Evolutionary conservation across 306 rosid species (phyloP).

Genomic region (Rosa lucieae): DNA sequence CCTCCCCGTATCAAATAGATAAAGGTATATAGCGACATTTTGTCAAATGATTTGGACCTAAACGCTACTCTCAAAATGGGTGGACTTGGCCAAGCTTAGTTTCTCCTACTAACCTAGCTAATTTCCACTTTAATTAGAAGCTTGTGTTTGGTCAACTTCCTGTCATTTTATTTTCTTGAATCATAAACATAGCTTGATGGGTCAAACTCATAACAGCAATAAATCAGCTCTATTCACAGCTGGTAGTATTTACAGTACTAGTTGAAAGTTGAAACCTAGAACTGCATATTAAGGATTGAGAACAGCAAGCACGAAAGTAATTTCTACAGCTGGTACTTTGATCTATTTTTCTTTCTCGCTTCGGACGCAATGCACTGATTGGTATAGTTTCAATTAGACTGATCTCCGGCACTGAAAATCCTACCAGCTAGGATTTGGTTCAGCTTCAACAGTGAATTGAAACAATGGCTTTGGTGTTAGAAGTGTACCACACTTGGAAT

Average conservation of each 20-base stretch:
- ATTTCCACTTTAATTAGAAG: too few relatives aligned
- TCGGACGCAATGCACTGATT: neutral
- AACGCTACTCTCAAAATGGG: neutral
- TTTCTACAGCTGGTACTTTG: neutral
- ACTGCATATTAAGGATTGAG: neutral
- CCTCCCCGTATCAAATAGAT: neutral
- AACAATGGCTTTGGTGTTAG: neutral
- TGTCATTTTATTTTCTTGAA: too few relatives aligned
- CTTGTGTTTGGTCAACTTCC: too few relatives aligned
- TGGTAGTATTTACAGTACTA: too few relatives aligned
- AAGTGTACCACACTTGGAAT: neutral
- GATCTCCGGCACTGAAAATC: neutral
- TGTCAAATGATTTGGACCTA: neutral
- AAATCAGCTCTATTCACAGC: too few relatives aligned
- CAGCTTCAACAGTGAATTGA: neutral
- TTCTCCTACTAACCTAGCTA: too few relatives aligned
- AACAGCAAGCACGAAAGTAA: neutral
- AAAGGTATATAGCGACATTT: neutral
- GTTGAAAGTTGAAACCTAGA: too few relatives aligned
- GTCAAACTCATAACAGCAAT: too few relatives aligned
- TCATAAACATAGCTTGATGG: too few relatives aligned
- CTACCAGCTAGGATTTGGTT: neutral
- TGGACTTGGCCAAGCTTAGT: too few relatives aligned
- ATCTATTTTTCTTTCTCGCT: neutral
- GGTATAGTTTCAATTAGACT: neutral